phyloP scores from a whole-genome alignment of 495 filamentous ascomycete species.

The Penicillium chermesinum region DNA sequence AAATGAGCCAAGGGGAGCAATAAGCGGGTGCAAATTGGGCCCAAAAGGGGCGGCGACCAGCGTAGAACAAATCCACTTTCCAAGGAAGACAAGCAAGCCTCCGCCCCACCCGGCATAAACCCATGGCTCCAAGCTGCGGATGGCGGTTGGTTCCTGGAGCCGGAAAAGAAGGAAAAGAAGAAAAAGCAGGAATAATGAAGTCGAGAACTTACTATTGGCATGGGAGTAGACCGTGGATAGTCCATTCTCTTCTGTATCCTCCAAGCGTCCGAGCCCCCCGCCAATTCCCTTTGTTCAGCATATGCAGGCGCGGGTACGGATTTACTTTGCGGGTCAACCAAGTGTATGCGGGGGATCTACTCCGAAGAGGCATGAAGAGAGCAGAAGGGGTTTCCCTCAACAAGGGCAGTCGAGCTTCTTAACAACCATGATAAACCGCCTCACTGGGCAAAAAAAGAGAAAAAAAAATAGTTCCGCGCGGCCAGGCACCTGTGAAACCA shows the following conservation, averaged over 20 bases:
- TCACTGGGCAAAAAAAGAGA: neutral
- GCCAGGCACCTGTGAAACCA: constrained; percentile 24
- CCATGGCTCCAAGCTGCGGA: constrained; percentile 8
- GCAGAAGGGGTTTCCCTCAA: neutral
- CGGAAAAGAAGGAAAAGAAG: neutral
- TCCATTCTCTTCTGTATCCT: neutral
- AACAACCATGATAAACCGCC: too few relatives aligned
- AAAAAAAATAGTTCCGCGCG: neutral
- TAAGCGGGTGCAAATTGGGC: too few relatives aligned
- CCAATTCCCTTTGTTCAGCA: constrained; percentile 5
- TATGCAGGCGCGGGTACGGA: neutral
- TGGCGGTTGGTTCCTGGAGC: constrained; percentile 12
- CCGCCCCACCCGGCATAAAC: neutral
- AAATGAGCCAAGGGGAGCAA: too few relatives aligned
- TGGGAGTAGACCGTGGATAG: neutral
- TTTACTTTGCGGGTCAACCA: neutral
- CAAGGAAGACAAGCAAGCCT: neutral
- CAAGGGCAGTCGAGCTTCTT: neutral
- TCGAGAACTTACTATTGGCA: neutral
- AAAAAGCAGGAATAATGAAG: neutral
- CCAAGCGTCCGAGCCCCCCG: constrained; percentile 1
- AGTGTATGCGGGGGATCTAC: neutral
- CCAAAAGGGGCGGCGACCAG: too few relatives aligned
- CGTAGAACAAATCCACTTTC: too few relatives aligned
- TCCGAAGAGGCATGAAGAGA: neutral